A percentile compares a stretch with the other conserved stretches of the same genome.
phyloP scores from a whole-genome alignment of 2,329 filamentous ascomycete species.

The Grosmannia huntii region DNA sequence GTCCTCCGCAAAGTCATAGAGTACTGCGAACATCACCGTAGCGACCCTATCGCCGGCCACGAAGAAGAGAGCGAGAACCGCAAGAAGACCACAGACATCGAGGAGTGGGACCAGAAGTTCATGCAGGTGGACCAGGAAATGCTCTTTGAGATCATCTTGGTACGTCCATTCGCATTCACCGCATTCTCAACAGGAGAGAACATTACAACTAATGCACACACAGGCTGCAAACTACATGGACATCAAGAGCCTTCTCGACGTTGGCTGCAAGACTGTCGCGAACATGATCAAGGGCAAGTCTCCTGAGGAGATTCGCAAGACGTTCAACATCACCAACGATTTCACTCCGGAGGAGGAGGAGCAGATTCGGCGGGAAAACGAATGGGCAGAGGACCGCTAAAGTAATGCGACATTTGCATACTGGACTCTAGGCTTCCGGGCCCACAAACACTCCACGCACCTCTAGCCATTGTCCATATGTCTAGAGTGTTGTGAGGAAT shows the following conservation, averaged over 20 bases:
- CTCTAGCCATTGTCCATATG: not conserved
- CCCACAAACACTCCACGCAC: not conserved
- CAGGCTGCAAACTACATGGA: slow-evolving; percentile 97
- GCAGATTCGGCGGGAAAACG: slow-evolving; percentile 85
- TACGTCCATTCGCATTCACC: slow-evolving; percentile 31
- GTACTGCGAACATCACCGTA: slow-evolving; percentile 93
- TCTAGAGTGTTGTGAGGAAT: not conserved
- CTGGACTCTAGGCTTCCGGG: not conserved
- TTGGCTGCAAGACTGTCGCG: slow-evolving; percentile 97
- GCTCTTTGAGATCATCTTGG: slow-evolving; percentile 97
- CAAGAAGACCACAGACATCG: slow-evolving; percentile 98
- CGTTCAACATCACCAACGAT: slow-evolving; percentile 99
- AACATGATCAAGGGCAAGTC: slow-evolving; percentile 99
- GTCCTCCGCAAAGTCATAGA: slow-evolving; percentile 94
- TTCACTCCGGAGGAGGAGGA: slow-evolving; percentile 99
- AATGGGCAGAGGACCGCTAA: slow-evolving; percentile 79
- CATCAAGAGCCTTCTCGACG: slow-evolving; percentile 94
- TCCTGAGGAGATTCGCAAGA: slow-evolving; percentile 97
- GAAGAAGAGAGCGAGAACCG: slow-evolving; percentile 89
- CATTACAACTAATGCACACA: slow-evolving; percentile 10
- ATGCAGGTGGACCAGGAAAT: slow-evolving; percentile 99
- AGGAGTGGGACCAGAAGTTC: slow-evolving; percentile 99
- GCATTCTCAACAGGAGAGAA: not conserved
- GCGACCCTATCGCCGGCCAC: slow-evolving; percentile 66
- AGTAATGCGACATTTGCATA: not conserved